A percentile compares a stretch with the other conserved stretches of the same genome.
These are phyloP conservation scores for Schizophyllum commune DNA, from an alignment of 1,284 basidiomycete species.

Conservation along the genomic window DNA sequence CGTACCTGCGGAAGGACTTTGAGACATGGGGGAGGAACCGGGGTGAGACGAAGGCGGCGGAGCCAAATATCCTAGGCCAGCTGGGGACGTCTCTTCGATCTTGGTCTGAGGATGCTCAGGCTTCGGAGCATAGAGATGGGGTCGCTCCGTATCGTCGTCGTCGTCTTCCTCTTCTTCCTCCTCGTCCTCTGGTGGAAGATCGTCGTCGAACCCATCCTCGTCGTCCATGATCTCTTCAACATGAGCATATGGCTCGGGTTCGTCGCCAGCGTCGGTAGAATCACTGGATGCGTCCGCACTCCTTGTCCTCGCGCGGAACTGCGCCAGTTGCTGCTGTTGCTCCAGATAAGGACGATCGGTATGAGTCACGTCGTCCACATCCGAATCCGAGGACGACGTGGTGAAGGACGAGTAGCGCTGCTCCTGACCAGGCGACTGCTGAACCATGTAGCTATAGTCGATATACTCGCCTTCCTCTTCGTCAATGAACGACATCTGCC, in stretches of 20 bases:
- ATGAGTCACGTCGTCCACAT: not conserved
- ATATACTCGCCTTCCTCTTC: not conserved
- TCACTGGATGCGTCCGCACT: not conserved
- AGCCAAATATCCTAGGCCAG: constrained; percentile 9
- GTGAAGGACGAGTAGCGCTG: not conserved
- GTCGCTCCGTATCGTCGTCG: not conserved
- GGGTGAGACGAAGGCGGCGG: constrained; percentile 7
- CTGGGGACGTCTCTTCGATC: constrained; percentile 10
- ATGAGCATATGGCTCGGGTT: not conserved
- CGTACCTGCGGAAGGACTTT: constrained; percentile 5
- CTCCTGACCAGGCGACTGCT: not conserved
- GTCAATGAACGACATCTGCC: constrained; percentile 5
- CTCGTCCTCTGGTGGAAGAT: constrained; percentile 38
- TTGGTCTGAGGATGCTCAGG: constrained; percentile 1
- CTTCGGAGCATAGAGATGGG: not conserved
- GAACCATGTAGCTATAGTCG: not conserved
- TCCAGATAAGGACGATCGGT: not conserved
- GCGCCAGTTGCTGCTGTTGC: not conserved
- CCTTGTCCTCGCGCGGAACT: not conserved
- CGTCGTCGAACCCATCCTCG: constrained; percentile 24
- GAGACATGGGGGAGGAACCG: not conserved
- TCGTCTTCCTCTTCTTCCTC: constrained; percentile 4
- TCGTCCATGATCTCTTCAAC: constrained; percentile 17
- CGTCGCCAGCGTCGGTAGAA: not conserved
- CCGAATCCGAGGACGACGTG: not conserved